These are phyloP conservation scores for Phanerochaete carnosa DNA, from an alignment of 768 basidiomycete genomes.

Conservation along the genomic window DNA sequence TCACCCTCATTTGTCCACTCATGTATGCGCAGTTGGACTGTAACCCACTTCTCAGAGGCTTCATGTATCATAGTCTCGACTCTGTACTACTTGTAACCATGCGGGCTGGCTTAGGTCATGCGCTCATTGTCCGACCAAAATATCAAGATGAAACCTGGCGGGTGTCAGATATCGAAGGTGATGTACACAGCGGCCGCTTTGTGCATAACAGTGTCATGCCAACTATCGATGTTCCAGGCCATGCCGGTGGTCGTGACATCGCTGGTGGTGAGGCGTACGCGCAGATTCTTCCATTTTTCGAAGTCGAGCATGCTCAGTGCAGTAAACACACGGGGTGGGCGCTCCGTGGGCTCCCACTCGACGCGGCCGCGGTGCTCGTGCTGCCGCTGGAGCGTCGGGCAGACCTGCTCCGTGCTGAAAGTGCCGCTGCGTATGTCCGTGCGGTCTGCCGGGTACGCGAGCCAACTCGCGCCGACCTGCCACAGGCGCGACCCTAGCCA, in stretches of 20 bases:
- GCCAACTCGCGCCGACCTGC: not conserved
- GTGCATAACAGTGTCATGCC: constrained; percentile 5
- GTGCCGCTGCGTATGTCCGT: constrained; percentile 2
- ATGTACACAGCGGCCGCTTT: not conserved
- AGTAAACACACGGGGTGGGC: constrained; percentile 1
- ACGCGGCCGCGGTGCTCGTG: not conserved
- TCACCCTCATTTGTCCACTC: no score
- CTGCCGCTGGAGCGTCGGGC: not conserved
- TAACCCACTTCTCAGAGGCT: not conserved
- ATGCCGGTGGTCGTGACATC: constrained; percentile 4
- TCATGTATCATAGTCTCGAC: not conserved
- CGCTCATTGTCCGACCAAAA: not conserved
- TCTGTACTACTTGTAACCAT: not conserved
- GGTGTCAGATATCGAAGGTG: not conserved
- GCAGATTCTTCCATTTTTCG: not conserved
- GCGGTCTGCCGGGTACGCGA: constrained; percentile 1
- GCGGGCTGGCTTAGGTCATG: not conserved
- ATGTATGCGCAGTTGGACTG: not conserved
- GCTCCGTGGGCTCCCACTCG: not conserved
- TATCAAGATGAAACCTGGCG: not conserved
- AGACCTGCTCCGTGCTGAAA: not conserved
- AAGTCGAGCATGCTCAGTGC: constrained; percentile 2
- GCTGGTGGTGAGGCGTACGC: not conserved
- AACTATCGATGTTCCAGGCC: not conserved
- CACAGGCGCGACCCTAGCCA: not conserved